A percentile compares a stretch with the other conserved stretches of the same genome.
Conservation (phyloP, 805 yeast species). For the Starmerella apicola region DNA sequence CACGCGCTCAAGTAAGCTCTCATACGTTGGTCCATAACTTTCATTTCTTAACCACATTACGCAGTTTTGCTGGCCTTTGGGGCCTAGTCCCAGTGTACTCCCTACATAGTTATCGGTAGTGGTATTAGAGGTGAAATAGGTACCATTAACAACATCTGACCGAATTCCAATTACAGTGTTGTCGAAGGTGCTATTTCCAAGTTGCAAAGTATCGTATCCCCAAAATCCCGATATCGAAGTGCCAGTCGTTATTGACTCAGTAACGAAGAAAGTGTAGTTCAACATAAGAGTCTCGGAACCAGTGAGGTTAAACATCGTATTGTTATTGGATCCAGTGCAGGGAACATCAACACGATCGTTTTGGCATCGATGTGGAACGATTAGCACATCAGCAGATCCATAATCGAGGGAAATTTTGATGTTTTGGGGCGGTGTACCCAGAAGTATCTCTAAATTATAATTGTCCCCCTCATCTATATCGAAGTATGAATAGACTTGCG, state of each 20-base stretch:
- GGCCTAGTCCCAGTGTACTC: conserved; percentile 14
- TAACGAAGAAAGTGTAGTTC: conserved; percentile 1
- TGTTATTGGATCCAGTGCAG: background rate
- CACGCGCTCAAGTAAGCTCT: conserved; percentile 1
- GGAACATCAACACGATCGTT: no score
- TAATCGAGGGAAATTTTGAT: conserved; percentile 10
- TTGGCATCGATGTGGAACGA: conserved; percentile 6
- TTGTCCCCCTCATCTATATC: background rate
- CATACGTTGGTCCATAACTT: conserved; percentile 10
- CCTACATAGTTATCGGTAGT: background rate
- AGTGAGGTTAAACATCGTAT: background rate
- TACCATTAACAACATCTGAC: background rate
- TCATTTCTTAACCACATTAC: conserved; percentile 5
- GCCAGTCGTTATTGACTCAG: conserved; percentile 8
- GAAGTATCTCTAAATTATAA: background rate
- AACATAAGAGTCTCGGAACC: background rate
- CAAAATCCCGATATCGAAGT: conserved; percentile 8
- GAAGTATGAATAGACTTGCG: no score
- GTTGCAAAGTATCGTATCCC: conserved; percentile 7
- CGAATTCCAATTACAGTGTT: conserved; percentile 2
- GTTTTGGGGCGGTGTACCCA: conserved; percentile 16
- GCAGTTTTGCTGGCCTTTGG: conserved; percentile 10
- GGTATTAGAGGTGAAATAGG: background rate
- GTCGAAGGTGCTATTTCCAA: background rate
- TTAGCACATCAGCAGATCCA: conserved; percentile 15